Percentiles rank a stretch among this genome's conserved stretches.
Evolutionary conservation across 768 basidiomycete species (phyloP).

Genomic region (Lanmaoa rubissima): DNA sequence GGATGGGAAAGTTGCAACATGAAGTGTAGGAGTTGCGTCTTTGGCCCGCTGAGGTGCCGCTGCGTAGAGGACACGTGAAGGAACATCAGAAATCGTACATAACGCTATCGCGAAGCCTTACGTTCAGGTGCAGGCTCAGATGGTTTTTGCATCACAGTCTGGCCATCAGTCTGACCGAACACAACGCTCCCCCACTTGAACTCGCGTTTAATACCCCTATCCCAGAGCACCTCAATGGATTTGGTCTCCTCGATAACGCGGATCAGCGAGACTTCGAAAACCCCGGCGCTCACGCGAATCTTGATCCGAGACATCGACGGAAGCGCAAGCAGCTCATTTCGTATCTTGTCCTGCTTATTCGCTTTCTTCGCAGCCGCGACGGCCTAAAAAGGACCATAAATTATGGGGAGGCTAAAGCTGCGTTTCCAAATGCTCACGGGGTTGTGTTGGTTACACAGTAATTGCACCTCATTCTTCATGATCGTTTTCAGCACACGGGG

Average conservation of each 20-base stretch:
- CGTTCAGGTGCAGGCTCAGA: constrained; percentile 51
- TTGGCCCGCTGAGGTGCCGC: constrained; percentile 17
- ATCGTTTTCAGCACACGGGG: constrained; percentile 58
- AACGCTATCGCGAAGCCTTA: constrained; percentile 31
- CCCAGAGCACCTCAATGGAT: constrained; percentile 82
- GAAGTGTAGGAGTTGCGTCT: constrained; percentile 19
- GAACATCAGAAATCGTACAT: constrained; percentile 7
- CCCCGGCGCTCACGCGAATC: constrained; percentile 78
- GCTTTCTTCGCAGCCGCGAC: constrained; percentile 73
- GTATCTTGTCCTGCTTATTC: constrained; percentile 71
- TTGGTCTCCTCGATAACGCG: constrained; percentile 66
- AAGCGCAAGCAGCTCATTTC: constrained; percentile 65
- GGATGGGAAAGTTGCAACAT: constrained; percentile 24
- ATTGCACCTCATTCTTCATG: constrained; percentile 69
- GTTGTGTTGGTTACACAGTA: constrained; percentile 87
- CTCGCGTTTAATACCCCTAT: constrained; percentile 66
- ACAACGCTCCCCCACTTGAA: constrained; percentile 84
- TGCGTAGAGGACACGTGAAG: constrained; percentile 4
- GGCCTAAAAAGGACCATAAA: constrained; percentile 43
- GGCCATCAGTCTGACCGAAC: constrained; percentile 69
- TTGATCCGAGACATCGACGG: constrained; percentile 75
- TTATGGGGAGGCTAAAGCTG: neutral
- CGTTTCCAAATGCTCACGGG: constrained; percentile 56
- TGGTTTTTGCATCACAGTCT: constrained; percentile 67
- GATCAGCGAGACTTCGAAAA: constrained; percentile 81